Base-by-base conservation (phyloP, 1,284 basidiomycete species). In the Ganoderma resinaceum region DNA sequence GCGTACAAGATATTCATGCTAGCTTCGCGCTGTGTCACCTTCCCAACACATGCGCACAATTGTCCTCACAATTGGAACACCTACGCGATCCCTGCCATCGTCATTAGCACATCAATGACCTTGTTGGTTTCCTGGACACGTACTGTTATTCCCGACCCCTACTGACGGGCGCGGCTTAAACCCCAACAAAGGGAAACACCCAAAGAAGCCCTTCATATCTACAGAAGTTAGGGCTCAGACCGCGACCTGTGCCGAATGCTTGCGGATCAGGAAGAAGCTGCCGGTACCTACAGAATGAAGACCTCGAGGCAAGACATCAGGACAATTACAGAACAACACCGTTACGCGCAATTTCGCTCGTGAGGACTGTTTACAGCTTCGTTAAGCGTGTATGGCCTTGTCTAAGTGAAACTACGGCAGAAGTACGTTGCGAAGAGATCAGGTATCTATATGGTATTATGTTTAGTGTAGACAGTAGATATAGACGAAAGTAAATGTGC, bases 371-470 rank as follows among this genome's bases (percentile, higher is more conserved):
- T 37, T 20, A 35, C 33, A 37, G 33, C 55, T 37, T 58, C 55
- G 4, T 37, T n/a, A 33, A 20, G 2, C n/a, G 14, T 23, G 8
- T 33, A 18, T 55, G 11, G 18, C 29, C 14, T 40, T 26, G 37
- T 40, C 58, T 60, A n/a, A 33, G 31, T 35, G 29, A 14, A 37
- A n/a, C 16, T 23, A 49, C 20, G 14, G 29, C 6, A n/a, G 16
- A 57, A 38, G 52, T 31, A 12, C 43, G 35, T 59, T 35, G 46
- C 64, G 37, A 58, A 14, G 46, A 31, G 42, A 40, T 23, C 38
- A 66, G 61, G 35, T 62, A 66, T 66, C 37, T 67, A 63, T 63
- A 55, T 52, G 55, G 58, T 55, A 67, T 67, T 63, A 67, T 52
- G 62, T 59, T 67, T 35, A 63, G 62, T 63, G 55, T 60, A 35